Conservation (phyloP, 352 stramenopile species). For the Globisporangium canariense region DNA sequence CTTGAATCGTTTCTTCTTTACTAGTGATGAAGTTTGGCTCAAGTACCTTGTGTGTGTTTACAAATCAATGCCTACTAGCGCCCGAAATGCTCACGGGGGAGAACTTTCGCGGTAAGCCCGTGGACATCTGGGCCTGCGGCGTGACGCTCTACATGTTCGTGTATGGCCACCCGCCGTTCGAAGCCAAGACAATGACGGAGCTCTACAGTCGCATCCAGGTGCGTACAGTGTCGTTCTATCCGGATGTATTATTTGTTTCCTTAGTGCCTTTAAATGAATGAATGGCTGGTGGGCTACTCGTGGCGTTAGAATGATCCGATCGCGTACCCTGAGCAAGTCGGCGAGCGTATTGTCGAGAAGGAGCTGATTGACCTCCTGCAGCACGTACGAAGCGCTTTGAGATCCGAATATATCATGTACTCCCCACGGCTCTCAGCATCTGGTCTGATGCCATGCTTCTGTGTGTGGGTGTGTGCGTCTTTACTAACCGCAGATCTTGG, state of each 20-base stretch:
- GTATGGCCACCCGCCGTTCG: constrained; percentile 92
- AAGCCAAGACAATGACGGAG: constrained; percentile 84
- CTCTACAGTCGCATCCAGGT: constrained; percentile 91
- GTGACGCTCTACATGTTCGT: constrained; percentile 97
- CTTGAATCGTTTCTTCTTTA: neutral
- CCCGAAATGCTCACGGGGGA: constrained; percentile 80
- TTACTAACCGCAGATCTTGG: constrained; percentile 45
- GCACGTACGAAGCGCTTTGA: constrained; percentile 27
- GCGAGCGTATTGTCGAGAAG: constrained; percentile 47
- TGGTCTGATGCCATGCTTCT: neutral
- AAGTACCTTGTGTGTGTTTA: neutral
- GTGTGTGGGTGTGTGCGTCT: neutral
- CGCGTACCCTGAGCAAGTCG: constrained; percentile 37
- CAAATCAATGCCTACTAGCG: constrained; percentile 21
- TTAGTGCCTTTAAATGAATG: neutral
- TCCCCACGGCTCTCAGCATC: no score
- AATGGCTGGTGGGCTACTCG: neutral
- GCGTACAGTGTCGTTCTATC: constrained; percentile 1
- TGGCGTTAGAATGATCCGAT: constrained; percentile 55
- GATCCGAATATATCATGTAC: neutral
- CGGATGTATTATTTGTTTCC: neutral
- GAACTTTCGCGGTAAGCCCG: constrained; percentile 68
- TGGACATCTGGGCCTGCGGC: constrained; percentile 95
- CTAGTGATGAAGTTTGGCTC: neutral
- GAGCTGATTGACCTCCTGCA: constrained; percentile 64